phyloP scores from a whole-genome alignment of 108 stramenopile genomes.

The Cyclotella baltica region DNA sequence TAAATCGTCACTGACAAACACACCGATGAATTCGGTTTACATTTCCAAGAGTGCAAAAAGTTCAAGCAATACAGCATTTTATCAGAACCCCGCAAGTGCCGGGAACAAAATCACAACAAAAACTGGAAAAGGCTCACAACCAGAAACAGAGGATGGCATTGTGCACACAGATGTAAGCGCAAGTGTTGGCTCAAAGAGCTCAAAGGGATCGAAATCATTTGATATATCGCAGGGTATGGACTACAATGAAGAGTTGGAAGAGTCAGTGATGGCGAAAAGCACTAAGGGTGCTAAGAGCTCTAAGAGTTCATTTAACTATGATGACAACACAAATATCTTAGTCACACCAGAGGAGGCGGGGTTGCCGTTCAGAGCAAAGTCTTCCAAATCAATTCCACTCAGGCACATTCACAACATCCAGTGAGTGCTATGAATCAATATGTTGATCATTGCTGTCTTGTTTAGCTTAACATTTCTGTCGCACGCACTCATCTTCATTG shows the following conservation, averaged over 20 bases:
- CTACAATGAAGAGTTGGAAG: not conserved
- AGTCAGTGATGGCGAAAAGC: not conserved
- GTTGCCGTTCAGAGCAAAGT: conserved; percentile 18
- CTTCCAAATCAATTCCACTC: conserved; percentile 9
- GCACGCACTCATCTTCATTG: not conserved
- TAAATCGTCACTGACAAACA: not conserved
- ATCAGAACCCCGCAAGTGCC: not conserved
- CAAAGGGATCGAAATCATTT: not conserved
- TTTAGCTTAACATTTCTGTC: not conserved
- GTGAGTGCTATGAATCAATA: not conserved
- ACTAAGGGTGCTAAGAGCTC: not conserved
- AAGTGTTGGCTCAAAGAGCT: not conserved
- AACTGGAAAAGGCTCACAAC: not conserved
- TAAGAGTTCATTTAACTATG: not conserved
- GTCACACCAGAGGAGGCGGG: conserved; percentile 17
- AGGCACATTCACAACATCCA: not conserved
- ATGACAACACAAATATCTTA: not conserved
- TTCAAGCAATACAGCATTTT: not conserved
- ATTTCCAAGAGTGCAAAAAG: conserved; percentile 7
- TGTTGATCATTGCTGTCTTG: not conserved
- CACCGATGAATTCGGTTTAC: not conserved
- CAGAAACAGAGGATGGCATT: not conserved
- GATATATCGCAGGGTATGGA: too few relatives aligned
- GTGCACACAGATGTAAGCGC: not conserved
- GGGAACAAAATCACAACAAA: conserved; percentile 1